phyloP scores from a whole-genome alignment of 163 green algal species.

The Chlamydomonas reinhardtii region DNA sequence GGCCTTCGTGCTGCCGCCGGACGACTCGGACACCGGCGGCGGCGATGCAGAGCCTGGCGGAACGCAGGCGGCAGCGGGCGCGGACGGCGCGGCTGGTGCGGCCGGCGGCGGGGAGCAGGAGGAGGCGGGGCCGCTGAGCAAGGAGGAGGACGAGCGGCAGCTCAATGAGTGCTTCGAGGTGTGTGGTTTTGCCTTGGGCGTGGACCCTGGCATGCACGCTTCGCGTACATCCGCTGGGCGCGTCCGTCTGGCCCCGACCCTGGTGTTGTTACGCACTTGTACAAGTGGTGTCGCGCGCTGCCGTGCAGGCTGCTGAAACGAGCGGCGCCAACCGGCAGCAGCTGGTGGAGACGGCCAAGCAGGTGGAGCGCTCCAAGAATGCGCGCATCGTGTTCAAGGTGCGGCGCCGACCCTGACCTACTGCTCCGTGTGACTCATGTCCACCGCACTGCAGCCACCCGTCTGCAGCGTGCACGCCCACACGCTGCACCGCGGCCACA shows the following conservation, averaged over 20 bases:
- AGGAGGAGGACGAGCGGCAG: constrained; percentile 29
- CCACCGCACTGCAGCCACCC: no score
- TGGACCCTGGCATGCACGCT: no score
- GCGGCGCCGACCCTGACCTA: no score
- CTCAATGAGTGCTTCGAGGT: constrained; percentile 31
- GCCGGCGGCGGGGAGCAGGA: background rate
- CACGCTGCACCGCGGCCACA: no score
- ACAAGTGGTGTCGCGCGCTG: no score
- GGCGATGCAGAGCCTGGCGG: background rate
- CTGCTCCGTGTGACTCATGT: no score
- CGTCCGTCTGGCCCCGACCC: no score
- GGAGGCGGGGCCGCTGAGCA: constrained; percentile 1
- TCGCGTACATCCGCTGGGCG: no score
- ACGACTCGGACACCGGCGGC: background rate
- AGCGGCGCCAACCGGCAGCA: background rate
- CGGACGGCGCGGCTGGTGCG: background rate
- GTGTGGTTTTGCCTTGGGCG: background rate
- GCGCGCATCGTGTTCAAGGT: constrained; percentile 2
- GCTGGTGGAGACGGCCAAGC: background rate
- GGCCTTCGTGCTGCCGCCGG: background rate
- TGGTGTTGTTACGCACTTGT: no score
- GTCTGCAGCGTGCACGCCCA: no score
- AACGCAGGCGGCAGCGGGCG: background rate
- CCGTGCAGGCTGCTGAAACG: background rate
- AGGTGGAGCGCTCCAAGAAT: background rate